Conservation (phyloP, 345 rosid species). For the Syzygium oleosum region DNA sequence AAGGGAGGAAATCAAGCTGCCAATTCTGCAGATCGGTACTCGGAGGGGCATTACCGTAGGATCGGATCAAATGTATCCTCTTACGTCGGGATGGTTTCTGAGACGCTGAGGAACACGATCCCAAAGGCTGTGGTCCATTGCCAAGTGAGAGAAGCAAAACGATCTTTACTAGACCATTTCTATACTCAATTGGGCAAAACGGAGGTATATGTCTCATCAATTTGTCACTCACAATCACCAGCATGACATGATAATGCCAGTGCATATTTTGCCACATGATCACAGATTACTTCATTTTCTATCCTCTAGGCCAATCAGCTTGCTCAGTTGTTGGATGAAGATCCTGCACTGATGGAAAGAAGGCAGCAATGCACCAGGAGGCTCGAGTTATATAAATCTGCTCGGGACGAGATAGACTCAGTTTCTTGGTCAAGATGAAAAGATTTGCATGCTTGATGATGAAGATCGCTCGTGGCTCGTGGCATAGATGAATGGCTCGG, state of each 20-base stretch:
- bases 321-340: constrained; percentile 37
- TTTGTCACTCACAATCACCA: neutral
- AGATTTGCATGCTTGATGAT: neutral
- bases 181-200: constrained; percentile 39
- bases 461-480: neutral
- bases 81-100: constrained; percentile 50
- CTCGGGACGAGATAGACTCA: constrained; percentile 47
- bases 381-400: constrained; percentile 41
- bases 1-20: constrained; percentile 33
- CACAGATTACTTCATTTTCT: neutral
- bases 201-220: constrained; percentile 25
- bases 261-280: neutral
- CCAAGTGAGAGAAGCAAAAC: constrained; percentile 57
- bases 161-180: constrained; percentile 39
- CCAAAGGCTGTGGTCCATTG: constrained; percentile 68
- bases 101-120: constrained; percentile 37
- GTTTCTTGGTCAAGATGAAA: constrained; percentile 22
- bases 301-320: constrained; percentile 29
- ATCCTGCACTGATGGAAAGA: constrained; percentile 40
- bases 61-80: constrained; percentile 52
- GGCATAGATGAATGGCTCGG: neutral
- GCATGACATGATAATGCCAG: neutral
- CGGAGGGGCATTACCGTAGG: constrained; percentile 46
- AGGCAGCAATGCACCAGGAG: constrained; percentile 36
- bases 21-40: constrained; percentile 21